Evolutionary conservation across 2,329 filamentous ascomycete species (phyloP).

Genomic region (Huntiella decipiens): DNA sequence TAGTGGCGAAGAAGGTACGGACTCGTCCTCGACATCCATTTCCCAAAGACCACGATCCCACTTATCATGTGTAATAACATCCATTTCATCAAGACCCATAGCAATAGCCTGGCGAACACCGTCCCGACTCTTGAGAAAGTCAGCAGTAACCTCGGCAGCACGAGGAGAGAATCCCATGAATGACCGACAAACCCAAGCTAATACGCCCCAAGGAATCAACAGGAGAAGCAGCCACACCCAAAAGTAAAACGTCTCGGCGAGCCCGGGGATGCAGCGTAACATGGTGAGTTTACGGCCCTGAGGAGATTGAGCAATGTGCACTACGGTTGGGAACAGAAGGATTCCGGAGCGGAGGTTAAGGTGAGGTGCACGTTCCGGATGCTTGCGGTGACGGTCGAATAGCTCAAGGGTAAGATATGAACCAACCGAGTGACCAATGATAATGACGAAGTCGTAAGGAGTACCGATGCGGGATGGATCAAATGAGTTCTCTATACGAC

Average conservation of each 20-base stretch:
- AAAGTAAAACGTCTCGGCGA: constrained; percentile 24
- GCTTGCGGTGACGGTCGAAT: constrained; percentile 34
- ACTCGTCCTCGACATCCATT: constrained; percentile 9
- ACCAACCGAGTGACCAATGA: constrained; percentile 60
- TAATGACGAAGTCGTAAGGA: constrained; percentile 37
- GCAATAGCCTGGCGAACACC: constrained; percentile 41
- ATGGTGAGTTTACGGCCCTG: constrained; percentile 34
- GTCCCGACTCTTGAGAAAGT: constrained; percentile 35
- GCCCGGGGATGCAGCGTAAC: constrained; percentile 18
- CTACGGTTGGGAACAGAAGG: constrained; percentile 55
- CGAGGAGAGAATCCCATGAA: constrained; percentile 29
- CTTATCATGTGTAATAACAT: constrained; percentile 34
- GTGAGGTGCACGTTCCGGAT: constrained; percentile 18
- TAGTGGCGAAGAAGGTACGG: neutral
- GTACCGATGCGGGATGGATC: constrained; percentile 17
- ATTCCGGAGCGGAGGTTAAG: constrained; percentile 33
- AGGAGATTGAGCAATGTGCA: constrained; percentile 46
- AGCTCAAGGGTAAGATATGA: constrained; percentile 53
- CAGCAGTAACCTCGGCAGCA: constrained; percentile 30
- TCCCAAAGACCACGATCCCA: constrained; percentile 43
- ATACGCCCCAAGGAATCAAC: constrained; percentile 21
- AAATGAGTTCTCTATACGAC: constrained; percentile 15
- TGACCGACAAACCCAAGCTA: constrained; percentile 25
- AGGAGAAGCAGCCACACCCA: constrained; percentile 24
- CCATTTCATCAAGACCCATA: constrained; percentile 41